Percentiles rank a stretch among this genome's conserved stretches.
Evolutionary conservation across 2,329 filamentous ascomycete species (phyloP).

Genomic region (Aspergillus fijiensis): DNA sequence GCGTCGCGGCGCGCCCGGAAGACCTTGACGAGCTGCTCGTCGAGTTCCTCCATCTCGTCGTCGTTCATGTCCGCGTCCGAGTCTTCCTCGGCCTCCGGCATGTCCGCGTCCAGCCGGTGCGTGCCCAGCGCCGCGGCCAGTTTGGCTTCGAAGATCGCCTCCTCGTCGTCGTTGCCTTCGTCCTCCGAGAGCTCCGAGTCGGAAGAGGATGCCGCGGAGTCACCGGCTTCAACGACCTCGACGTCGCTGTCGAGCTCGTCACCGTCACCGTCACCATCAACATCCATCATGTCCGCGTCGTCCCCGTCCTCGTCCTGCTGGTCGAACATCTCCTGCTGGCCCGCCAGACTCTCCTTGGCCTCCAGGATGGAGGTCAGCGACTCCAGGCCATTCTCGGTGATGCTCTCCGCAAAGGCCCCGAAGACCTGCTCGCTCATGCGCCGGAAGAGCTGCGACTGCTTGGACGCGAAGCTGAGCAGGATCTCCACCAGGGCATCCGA

Average conservation of each 20-base stretch:
- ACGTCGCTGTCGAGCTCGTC: constrained; percentile 35
- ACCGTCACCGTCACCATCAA: constrained; percentile 30
- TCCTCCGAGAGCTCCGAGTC: constrained; percentile 32
- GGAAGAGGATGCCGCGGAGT: no score
- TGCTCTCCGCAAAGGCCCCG: constrained; percentile 71
- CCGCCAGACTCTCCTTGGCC: constrained; percentile 76
- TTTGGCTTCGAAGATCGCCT: constrained; percentile 68
- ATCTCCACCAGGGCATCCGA: constrained; percentile 82
- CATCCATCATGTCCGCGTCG: constrained; percentile 50
- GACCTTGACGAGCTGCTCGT: constrained; percentile 78
- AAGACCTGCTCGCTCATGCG: constrained; percentile 89
- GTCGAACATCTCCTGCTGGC: constrained; percentile 83
- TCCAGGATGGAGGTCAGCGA: constrained; percentile 65
- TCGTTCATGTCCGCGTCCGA: constrained; percentile 83
- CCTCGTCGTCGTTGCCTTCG: constrained; percentile 51
- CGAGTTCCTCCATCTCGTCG: constrained; percentile 89
- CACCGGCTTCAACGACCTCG: constrained; percentile 43
- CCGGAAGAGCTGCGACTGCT: constrained; percentile 78
- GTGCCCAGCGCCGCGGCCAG: constrained; percentile 77
- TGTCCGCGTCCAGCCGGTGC: constrained; percentile 58
- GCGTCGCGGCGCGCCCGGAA: constrained; percentile 74
- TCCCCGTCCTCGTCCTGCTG: constrained; percentile 61
- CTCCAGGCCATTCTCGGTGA: constrained; percentile 71
- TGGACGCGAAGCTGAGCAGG: constrained; percentile 82
- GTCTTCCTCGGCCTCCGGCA: constrained; percentile 57